These are phyloP conservation scores for Hylodesmum podocarpum DNA, from an alignment of 306 rosid species.

Conservation along the genomic window DNA sequence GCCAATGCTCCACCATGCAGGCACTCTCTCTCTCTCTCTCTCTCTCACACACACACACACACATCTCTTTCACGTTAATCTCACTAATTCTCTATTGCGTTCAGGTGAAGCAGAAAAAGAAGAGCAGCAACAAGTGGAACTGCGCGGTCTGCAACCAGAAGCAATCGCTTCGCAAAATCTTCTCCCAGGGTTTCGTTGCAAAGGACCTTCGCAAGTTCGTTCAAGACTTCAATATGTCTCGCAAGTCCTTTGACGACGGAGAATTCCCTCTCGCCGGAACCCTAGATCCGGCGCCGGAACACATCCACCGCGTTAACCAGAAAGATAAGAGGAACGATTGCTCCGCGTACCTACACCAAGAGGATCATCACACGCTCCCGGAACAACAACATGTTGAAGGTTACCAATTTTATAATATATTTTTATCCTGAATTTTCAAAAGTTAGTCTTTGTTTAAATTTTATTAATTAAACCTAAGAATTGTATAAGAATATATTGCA, in stretches of 20 bases:
- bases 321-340: slow-evolving; percentile 54
- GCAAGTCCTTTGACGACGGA: slow-evolving; percentile 44
- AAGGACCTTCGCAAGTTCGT: slow-evolving; percentile 71
- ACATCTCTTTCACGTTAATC: neutral
- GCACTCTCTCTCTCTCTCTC: slow-evolving; percentile 25
- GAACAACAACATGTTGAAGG: slow-evolving; percentile 31
- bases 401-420: neutral
- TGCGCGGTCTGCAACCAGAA: slow-evolving; percentile 82
- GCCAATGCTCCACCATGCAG: slow-evolving; percentile 92
- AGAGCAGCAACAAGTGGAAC: slow-evolving; percentile 66
- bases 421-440: neutral
- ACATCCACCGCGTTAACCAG: neutral
- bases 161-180: slow-evolving; percentile 73
- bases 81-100: neutral
- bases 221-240: slow-evolving; percentile 82
- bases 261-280: slow-evolving; percentile 28
- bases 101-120: slow-evolving; percentile 87
- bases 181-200: slow-evolving; percentile 73
- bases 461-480: neutral
- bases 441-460: neutral
- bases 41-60: neutral
- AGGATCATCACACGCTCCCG: neutral
- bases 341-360: slow-evolving; percentile 62
- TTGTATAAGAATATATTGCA: too few species aligned
- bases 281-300: slow-evolving; percentile 6